phyloP scores from a whole-genome alignment of 169 alveolate species.

The Amoebophrya sp. region DNA sequence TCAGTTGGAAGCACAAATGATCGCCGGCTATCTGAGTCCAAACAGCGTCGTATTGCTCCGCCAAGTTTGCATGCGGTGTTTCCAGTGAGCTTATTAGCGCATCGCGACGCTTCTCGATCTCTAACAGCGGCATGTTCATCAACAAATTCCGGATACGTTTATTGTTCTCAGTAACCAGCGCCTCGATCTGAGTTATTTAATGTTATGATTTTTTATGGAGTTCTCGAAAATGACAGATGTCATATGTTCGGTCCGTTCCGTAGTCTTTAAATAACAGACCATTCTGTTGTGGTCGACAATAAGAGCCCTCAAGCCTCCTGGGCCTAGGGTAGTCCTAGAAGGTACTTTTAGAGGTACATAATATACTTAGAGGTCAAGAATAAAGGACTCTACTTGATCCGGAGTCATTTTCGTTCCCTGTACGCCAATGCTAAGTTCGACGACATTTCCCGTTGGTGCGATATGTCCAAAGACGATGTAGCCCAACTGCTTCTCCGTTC shows the following conservation, averaged over 20 bases:
- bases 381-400: no score
- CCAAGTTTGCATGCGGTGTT: not conserved
- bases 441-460: not conserved
- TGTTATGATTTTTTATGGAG: no score
- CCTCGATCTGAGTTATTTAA: no score
- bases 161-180: not conserved
- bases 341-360: no score
- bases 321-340: no score
- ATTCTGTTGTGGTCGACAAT: no score
- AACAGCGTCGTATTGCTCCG: not conserved
- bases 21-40: not conserved
- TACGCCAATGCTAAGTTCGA: not conserved
- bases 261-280: no score
- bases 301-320: no score
- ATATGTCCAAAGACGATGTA: not conserved
- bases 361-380: no score
- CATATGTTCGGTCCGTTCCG: no score
- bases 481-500: not conserved
- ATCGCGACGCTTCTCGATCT: not conserved
- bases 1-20: not conserved
- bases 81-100: not conserved
- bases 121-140: not conserved
- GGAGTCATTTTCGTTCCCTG: not conserved
- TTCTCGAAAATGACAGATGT: no score
- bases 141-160: not conserved